Base-by-base conservation (phyloP, 2,329 filamentous ascomycete genomes). In the Magnaporthales sp. region DNA sequence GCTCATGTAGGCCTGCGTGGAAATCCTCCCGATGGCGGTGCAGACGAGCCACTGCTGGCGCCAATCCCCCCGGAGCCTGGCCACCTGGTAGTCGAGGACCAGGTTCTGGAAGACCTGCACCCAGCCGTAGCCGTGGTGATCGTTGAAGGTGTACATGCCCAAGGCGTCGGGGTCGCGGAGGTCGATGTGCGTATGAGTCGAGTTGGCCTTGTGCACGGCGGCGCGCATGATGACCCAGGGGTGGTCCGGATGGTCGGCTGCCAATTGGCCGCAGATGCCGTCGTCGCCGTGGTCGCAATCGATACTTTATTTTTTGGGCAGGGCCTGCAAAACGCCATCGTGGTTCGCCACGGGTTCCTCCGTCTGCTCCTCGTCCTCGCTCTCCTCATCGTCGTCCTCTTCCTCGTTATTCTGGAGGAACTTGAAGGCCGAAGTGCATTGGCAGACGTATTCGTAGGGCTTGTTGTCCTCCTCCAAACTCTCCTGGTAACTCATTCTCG, bases 101-200 rank as follows among this genome's bases (percentile, higher is more conserved):
- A 76, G 67, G 65, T 82, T 83, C 70, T 83, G 74, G 4, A 81
- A 27, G 0, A 80, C 69, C 71, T 83, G 80, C 0, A 82, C 58
- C 8, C 72, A 65, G 1, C 80, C 80, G 61, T 80, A 81, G 3
- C 67, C 72, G 5, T 65, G 70, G 62, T 78, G 77, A 68, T 82
- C 77, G 65, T 81, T 82, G 70, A 75, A 81, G 2, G 76, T 76
- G 69, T 80, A 73, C 77, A 83, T 78, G 7, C 22, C 22, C 58
- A 82, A 81, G 51, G 68, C 68, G 63, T 82, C 79, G 1, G 77
- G 79, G 63, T 72, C 69, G 10, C 75, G 74, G 11, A 75, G 64
- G 31, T 58, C 19, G 67, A 68, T 15, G 66, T 73, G 68, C 51
- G 68, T 69, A 27, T 64, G 67, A 26, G 68, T 30, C 67, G 72